These are phyloP conservation scores for Sporothrix curviconia DNA, from an alignment of 2,329 filamentous ascomycete species.

Conservation along the genomic window DNA sequence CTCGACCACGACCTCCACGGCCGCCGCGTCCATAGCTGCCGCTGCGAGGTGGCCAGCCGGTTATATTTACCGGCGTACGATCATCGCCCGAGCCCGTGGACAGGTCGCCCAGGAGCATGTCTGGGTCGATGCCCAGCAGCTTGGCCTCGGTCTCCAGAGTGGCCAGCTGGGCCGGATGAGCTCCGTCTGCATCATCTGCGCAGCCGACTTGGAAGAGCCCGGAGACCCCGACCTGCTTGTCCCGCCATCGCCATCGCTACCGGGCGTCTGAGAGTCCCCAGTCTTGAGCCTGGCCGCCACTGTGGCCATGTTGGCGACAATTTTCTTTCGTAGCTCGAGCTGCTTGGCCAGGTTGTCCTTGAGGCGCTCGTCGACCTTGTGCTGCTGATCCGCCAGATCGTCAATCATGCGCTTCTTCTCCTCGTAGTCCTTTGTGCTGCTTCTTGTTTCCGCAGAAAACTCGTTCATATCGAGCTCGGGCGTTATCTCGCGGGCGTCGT, in stretches of 20 bases:
- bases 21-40: conserved; percentile 30
- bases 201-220: neutral
- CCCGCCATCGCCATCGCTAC: neutral
- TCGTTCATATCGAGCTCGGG: conserved; percentile 63
- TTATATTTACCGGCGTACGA: conserved; percentile 29
- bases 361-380: conserved; percentile 56
- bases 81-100: conserved; percentile 24
- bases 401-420: conserved; percentile 57
- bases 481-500: conserved; percentile 25
- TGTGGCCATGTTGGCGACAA: conserved; percentile 55
- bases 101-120: conserved; percentile 28
- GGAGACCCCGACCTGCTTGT: neutral
- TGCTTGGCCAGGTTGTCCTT: conserved; percentile 57
- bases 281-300: conserved; percentile 7
- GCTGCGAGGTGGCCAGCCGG: conserved; percentile 21
- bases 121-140: conserved; percentile 60
- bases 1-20: conserved; percentile 33
- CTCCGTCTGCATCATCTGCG: conserved; percentile 45
- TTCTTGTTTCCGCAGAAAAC: conserved; percentile 62
- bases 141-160: conserved; percentile 68
- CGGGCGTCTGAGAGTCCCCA: neutral
- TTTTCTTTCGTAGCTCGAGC: conserved; percentile 55
- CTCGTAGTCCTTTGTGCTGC: conserved; percentile 61
- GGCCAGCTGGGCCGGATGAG: conserved; percentile 65
- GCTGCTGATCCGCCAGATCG: conserved; percentile 55